A percentile compares a stretch with the other conserved stretches of the same genome.
Conservation (phyloP, 1,284 basidiomycete genomes). For the Xerocomus amazonicus region DNA sequence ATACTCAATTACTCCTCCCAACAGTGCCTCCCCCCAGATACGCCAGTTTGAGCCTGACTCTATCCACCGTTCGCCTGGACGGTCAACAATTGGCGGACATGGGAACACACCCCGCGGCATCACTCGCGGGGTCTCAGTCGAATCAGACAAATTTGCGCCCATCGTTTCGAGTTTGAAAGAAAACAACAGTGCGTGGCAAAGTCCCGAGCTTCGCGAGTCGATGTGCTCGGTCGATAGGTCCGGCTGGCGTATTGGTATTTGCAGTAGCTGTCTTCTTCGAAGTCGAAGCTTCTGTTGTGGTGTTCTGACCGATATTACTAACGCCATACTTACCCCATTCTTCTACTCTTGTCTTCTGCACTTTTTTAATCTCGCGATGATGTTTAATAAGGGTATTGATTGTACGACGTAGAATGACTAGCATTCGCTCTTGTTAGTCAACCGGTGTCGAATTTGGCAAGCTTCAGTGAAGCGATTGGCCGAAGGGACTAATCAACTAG, state of each 20-base stretch:
- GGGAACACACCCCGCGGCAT: constrained; percentile 15
- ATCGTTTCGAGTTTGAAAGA: constrained; percentile 29
- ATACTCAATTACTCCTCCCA: constrained; percentile 26
- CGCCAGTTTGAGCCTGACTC: constrained; percentile 27
- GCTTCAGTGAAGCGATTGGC: too few relatives aligned
- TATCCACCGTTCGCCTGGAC: constrained; percentile 18
- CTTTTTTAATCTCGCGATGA: too few relatives aligned
- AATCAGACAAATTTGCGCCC: constrained; percentile 27
- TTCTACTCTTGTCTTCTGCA: too few relatives aligned
- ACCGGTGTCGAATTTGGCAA: too few relatives aligned
- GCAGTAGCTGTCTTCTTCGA: background rate
- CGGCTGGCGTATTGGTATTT: background rate
- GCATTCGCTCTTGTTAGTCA: too few relatives aligned
- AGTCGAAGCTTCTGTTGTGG: background rate
- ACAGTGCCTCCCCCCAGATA: constrained; percentile 33
- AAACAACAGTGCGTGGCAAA: constrained; percentile 48
- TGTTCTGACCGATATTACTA: background rate
- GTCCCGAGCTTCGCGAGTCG: constrained; percentile 56
- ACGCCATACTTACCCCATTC: too few relatives aligned
- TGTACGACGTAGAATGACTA: too few relatives aligned
- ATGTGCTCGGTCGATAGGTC: constrained; percentile 44
- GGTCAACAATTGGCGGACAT: constrained; percentile 12
- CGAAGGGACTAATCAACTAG: too few relatives aligned
- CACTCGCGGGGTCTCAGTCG: constrained; percentile 28
- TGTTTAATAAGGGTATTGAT: too few relatives aligned